Conservation (phyloP, 164 flowering plant species). For the Liquidambar formosana region DNA sequence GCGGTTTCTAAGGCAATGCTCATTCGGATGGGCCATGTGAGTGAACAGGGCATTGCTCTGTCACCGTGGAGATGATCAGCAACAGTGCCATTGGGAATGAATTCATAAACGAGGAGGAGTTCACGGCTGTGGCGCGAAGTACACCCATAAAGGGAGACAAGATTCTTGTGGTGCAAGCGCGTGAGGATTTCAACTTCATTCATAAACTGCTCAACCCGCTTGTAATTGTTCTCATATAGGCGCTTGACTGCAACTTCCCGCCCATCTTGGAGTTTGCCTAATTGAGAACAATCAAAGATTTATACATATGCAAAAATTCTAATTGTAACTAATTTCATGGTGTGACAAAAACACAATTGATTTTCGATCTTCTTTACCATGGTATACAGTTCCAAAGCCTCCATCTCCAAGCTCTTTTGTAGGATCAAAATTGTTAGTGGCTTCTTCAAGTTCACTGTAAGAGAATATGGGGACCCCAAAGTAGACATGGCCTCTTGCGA, state of each 20-base stretch:
- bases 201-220: slow-evolving; percentile 66
- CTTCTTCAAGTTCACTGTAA: slow-evolving; percentile 35
- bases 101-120: slow-evolving; percentile 80
- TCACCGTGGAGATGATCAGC: slow-evolving; percentile 77
- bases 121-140: slow-evolving; percentile 68
- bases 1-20: slow-evolving; percentile 74
- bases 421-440: slow-evolving; percentile 19
- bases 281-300: neutral
- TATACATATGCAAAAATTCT: too few relatives aligned
- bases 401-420: slow-evolving; percentile 28
- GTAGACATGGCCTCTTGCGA: slow-evolving; percentile 20
- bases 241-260: slow-evolving; percentile 80
- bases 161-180: slow-evolving; percentile 57
- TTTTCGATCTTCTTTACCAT: slow-evolving; percentile 22
- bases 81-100: slow-evolving; percentile 67
- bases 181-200: slow-evolving; percentile 75
- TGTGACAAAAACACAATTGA: too few relatives aligned
- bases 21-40: slow-evolving; percentile 65
- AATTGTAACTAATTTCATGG: too few relatives aligned
- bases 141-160: slow-evolving; percentile 77
- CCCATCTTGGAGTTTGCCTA: slow-evolving; percentile 71
- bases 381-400: slow-evolving; percentile 35
- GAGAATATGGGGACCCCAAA: slow-evolving; percentile 36
- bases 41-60: slow-evolving; percentile 23
- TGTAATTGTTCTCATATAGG: slow-evolving; percentile 58